Percentiles rank a stretch among this genome's conserved stretches.
Conservation (phyloP, 352 stramenopile genomes). For the Pythium aquatile region DNA sequence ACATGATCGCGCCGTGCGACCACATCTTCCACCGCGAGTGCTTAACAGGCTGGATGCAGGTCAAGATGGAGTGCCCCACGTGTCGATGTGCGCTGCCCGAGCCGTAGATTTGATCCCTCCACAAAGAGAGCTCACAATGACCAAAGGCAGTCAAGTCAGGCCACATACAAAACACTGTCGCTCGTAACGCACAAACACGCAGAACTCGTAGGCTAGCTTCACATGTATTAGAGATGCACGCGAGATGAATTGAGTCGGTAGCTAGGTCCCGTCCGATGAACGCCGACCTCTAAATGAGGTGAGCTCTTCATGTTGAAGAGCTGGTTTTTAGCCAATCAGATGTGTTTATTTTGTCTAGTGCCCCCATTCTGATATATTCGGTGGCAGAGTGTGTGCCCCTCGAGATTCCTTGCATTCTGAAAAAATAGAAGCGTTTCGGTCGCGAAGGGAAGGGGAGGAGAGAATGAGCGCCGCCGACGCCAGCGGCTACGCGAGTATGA, state of each 20-base stretch:
- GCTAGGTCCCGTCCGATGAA: no score
- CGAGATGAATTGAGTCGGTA: no score
- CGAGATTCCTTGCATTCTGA: neutral
- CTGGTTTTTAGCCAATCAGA: no score
- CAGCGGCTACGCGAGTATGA: conserved; percentile 6
- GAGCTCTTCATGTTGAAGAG: no score
- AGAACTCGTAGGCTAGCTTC: neutral
- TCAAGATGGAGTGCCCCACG: conserved; percentile 97
- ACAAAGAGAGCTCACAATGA: neutral
- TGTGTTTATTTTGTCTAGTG: neutral
- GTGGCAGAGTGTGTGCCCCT: neutral
- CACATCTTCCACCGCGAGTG: conserved; percentile 96
- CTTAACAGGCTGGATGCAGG: conserved; percentile 96
- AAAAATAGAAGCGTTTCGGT: conserved; percentile 5
- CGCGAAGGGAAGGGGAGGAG: neutral
- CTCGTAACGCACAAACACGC: neutral
- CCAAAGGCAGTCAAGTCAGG: neutral
- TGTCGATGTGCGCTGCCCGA: conserved; percentile 90
- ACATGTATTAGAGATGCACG: neutral
- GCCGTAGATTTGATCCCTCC: conserved; percentile 35
- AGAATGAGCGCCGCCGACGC: conserved; percentile 2
- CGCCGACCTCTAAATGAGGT: no score
- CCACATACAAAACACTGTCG: neutral
- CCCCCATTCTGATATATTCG: neutral
- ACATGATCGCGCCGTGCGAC: conserved; percentile 97